Base-by-base conservation (phyloP, 2,329 filamentous ascomycete genomes). In the Xylariaceae sp. region DNA sequence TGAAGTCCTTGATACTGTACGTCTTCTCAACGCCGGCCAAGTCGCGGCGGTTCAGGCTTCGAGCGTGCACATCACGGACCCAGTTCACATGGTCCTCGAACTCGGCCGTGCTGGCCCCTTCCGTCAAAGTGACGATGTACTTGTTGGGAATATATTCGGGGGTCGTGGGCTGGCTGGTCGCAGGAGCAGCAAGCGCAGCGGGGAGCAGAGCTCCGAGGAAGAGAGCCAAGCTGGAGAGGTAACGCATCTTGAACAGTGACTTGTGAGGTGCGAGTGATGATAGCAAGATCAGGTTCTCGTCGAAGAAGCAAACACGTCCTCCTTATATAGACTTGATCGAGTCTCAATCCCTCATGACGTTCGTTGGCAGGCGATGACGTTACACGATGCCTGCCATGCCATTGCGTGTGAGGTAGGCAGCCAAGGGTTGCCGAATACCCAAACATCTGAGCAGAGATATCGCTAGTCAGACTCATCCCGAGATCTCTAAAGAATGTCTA, bases 1-100 rank as follows among this genome's bases (percentile, higher is more conserved):
- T 75, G 67, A 76, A 79, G 51, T 71, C 67, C 47, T 72, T 67
- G 65, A 80, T 75, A 47, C 69, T 70, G 68, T 74, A 79, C 11
- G 71, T 73, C 64, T 75, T 74, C 65, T 78, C 74, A 8, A 80
- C 66, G 56, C 73, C 74, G 53, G 52, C 62, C 30, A 67, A 71
- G 65, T 69, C 66, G 62, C 74, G 71, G 61, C 73, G 67, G 62
- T 45, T 63, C 58, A 77, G 59, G 67, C 73, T 75, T 51, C 70
- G 72, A 58, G 66, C 66, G 57, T 76, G 72, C 6, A 77, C 65
- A 50, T 72, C 71, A 51, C 63, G 67, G 58, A 72, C 72, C 70
- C 69, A 73, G 64, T 58, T 67, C 17, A 75, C 30, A 63, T 78
- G 74, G 23, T 68, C 67, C 61, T 74, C 70, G 54, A 74, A 62